Base-by-base conservation (phyloP, 2,329 filamentous ascomycete genomes). In the Claviceps sp. region DNA sequence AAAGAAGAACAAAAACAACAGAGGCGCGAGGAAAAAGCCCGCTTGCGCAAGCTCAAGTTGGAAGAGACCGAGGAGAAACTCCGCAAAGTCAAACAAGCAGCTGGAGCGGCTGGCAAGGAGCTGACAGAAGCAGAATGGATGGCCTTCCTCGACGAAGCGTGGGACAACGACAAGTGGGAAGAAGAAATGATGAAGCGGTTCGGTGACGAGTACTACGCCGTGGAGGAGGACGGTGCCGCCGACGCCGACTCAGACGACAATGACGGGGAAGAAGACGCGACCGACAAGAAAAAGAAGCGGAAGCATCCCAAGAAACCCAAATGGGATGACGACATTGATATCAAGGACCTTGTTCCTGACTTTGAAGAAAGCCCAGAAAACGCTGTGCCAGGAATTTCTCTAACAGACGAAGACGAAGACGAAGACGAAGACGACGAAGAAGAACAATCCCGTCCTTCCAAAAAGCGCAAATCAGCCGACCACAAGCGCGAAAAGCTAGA, bases 281-380 rank as follows among this genome's bases (percentile, higher is more conserved):
- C n/a, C 7, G 87, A 78, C 18, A 73, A 77, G 22, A 74, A 68
- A 7, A 71, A 64, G n/a, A 77, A 62, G 56, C 66, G 61, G 57
- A 64, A 71, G 42, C 69, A 70, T 18, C 58, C 68, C 50, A 82
- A 79, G 65, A 82, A 79, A 63, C 81, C 80, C 58, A 83, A 77
- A 62, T 98, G 91, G 85, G 88, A 96, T 61, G 89, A 97, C 62
- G 93, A 98, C 64, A 96, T 98, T 60, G 90, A 97, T 64, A 97
- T 98, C 71, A 89, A 86, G 55, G 91, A 95, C 65, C 76, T 96
- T 49, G 72, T 95, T 30, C 89, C 89, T 1, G 88, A 95, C 55
- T 95, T 94, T 63, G 81, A 87, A 20, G 86, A 88, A 26, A 79
- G 79, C 6, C 70, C 75, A 53, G 22, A 45, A 4, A 64, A 47